Conservation (phyloP, 2,329 filamentous ascomycete species). For the Fusarium secorum region DNA sequence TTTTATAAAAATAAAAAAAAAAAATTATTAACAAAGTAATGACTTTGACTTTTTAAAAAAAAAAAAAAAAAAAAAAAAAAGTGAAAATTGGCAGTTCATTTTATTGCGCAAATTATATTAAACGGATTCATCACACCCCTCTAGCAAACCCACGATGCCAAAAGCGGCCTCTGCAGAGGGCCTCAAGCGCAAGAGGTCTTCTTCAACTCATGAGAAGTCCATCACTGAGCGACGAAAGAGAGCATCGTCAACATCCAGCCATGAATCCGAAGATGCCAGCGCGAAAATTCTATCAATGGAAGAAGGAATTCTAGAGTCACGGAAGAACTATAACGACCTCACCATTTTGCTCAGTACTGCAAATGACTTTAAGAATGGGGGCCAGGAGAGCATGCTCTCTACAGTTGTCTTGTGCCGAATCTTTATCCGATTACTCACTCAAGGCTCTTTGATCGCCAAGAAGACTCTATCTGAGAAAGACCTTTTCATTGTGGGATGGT, state of each 20-base stretch:
- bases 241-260: slow-evolving; percentile 55
- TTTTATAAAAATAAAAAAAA: too few species aligned
- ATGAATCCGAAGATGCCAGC: slow-evolving; percentile 62
- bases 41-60: too few species aligned
- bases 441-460: slow-evolving; percentile 72
- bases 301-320: slow-evolving; percentile 81
- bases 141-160: slow-evolving; percentile 38
- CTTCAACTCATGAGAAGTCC: slow-evolving; percentile 52
- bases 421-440: slow-evolving; percentile 81
- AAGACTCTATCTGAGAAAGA: slow-evolving; percentile 76
- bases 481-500: slow-evolving; percentile 76
- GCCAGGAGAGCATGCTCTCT: slow-evolving; percentile 69
- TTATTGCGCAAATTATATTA: background rate
- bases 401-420: slow-evolving; percentile 85
- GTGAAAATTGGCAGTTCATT: background rate
- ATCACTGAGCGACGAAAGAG: slow-evolving; percentile 61
- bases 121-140: background rate
- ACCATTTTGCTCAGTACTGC: slow-evolving; percentile 68
- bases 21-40: too few species aligned
- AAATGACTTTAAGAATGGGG: slow-evolving; percentile 57
- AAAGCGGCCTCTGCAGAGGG: slow-evolving; percentile 40
- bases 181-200: slow-evolving; percentile 63
- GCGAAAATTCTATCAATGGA: slow-evolving; percentile 78
- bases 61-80: too few species aligned
- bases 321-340: slow-evolving; percentile 93